A percentile compares a stretch with the other conserved stretches of the same genome.
These are phyloP conservation scores for Salix udensis DNA, from an alignment of 345 rosid species.

Conservation along the genomic window DNA sequence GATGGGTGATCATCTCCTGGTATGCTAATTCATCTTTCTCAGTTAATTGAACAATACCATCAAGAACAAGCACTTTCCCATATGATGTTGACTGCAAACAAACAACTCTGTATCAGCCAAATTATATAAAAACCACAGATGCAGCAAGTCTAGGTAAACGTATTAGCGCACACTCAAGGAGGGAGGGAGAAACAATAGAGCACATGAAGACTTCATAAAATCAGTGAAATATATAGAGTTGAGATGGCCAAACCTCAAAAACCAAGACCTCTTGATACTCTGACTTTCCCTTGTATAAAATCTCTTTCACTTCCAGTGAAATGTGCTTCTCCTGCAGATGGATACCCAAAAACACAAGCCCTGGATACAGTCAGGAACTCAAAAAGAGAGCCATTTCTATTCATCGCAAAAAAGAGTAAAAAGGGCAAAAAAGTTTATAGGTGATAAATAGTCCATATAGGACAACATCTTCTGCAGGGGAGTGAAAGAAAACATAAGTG, in stretches of 20 bases:
- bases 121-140: neutral
- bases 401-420: neutral
- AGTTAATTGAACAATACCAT: conserved; percentile 89
- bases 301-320: conserved; percentile 74
- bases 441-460: too few species aligned
- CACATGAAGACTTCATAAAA: neutral
- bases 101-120: conserved; percentile 4
- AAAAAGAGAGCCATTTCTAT: neutral
- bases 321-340: conserved; percentile 82
- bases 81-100: conserved; percentile 68
- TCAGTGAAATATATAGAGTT: conserved; percentile 7
- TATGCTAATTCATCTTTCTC: conserved; percentile 97
- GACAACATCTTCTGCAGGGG: neutral
- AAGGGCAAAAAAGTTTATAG: neutral
- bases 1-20: conserved; percentile 99
- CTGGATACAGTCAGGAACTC: neutral
- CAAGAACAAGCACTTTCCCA: conserved; percentile 97
- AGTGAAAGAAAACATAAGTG: neutral
- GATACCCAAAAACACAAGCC: neutral
- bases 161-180: neutral
- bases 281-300: conserved; percentile 68
- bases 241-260: conserved; percentile 57
- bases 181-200: neutral
- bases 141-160: neutral
- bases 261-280: conserved; percentile 89